Evolutionary conservation across 108 stramenopile species (phyloP).

Genomic region (Aureococcus anophagefferens): DNA sequence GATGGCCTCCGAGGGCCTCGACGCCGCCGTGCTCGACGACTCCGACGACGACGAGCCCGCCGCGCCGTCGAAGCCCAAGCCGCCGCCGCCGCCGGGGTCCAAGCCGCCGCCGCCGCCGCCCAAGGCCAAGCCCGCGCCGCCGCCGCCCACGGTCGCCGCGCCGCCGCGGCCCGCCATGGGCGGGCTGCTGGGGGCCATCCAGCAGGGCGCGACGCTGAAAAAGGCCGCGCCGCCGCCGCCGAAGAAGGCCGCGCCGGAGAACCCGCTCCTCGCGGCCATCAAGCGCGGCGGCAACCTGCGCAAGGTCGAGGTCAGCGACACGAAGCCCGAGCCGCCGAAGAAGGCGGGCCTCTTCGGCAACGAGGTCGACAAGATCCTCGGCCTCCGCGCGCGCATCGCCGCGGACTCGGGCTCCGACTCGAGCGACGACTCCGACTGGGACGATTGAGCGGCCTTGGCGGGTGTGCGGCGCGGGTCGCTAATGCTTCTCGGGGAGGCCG

Average conservation of each 20-base stretch:
- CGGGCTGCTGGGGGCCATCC: neutral
- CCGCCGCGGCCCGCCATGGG: neutral
- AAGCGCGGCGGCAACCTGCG: neutral
- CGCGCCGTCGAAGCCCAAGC: no score
- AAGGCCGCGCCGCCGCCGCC: neutral
- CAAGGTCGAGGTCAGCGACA: neutral
- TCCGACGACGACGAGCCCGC: constrained; percentile 58
- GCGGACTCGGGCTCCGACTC: neutral
- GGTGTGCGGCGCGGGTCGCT: no score
- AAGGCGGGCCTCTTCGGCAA: neutral
- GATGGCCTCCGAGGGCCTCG: constrained; percentile 64
- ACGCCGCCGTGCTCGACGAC: constrained; percentile 68
- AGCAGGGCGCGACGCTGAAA: neutral
- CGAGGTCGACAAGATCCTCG: neutral
- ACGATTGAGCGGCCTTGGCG: no score
- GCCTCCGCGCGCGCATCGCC: neutral
- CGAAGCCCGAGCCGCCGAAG: neutral
- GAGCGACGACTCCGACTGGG: neutral
- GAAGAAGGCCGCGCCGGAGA: neutral
- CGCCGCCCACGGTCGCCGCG: neutral
- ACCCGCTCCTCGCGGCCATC: neutral
- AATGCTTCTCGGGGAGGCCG: no score
- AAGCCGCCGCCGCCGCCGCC: neutral
- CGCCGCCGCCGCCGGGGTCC: no score
- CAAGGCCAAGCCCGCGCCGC: neutral